phyloP scores from a whole-genome alignment of 352 stramenopile species.

The Phytopythium ostracodes region DNA sequence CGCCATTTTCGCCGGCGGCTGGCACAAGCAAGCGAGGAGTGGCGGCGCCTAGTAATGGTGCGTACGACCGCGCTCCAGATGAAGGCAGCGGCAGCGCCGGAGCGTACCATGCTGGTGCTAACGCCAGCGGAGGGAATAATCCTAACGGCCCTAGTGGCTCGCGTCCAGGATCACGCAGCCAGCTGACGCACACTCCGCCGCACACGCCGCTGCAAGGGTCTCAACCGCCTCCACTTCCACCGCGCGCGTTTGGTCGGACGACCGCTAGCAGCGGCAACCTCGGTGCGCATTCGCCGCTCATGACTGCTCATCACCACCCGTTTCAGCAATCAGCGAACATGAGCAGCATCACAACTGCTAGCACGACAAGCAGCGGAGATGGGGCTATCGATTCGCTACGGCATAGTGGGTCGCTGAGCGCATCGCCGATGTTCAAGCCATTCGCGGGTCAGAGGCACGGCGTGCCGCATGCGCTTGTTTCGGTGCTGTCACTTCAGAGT shows the following conservation, averaged over 20 bases:
- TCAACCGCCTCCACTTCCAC: constrained; percentile 25
- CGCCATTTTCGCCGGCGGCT: background rate
- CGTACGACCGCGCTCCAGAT: background rate
- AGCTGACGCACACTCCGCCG: background rate
- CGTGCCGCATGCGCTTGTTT: constrained; percentile 53
- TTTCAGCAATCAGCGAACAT: constrained; percentile 1
- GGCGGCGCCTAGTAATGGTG: background rate
- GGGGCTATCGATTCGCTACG: background rate
- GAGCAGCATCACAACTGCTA: constrained; percentile 1
- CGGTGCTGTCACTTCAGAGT: constrained; percentile 77
- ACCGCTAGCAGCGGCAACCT: constrained; percentile 19
- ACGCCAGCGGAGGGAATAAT: background rate
- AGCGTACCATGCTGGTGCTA: background rate
- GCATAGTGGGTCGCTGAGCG: background rate
- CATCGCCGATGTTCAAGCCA: constrained; percentile 1
- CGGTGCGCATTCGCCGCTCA: background rate
- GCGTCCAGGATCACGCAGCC: background rate
- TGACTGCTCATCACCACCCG: background rate
- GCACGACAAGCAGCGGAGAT: background rate
- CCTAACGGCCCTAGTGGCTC: background rate
- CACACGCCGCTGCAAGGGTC: constrained; percentile 6
- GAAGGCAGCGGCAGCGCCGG: background rate
- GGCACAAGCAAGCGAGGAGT: background rate
- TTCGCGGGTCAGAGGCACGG: background rate
- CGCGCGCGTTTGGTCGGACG: constrained; percentile 22